Evolutionary conservation across 345 rosid species (phyloP), one percentile per base, ranked within the genome.

Genomic region (Excoecaria cochinchinensis): DNA sequence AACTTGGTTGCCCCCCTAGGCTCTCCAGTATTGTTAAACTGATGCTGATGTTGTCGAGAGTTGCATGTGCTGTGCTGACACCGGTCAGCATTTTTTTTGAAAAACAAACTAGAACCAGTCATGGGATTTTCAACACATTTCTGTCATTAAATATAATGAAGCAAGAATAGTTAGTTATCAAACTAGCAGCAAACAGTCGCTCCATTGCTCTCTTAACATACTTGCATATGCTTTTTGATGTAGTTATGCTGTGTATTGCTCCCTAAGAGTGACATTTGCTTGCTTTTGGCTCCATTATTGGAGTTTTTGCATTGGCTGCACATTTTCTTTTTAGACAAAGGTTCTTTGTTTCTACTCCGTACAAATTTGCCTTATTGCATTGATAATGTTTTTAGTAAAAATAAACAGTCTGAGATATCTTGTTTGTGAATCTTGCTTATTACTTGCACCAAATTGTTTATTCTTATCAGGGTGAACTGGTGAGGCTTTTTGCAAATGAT

Each of bases 401-500:
- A 51, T 31, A 48, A 59, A 57, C 48, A 50, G 40, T 25, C 52
- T 19, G 69, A 36, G 16, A 52, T 36, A 1, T 47, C 44, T 57
- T 74, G 48, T 22, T 25, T 69, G 56, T 71, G 63, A 65, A 42
- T 74, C 13, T 69, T 64, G 42, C 72, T 63, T 76, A 74, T 59
- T 48, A 5, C 31, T 51, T 53, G 58, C 52, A 24, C 12, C 40
- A 19, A 57, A 21, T 76, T 61, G 36, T 63, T 82, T 79, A 58
- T 42, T 56, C 62, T 67, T 79, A 60, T 79, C 88, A 94, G 98
- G 97, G 98, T 50, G 98, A 94, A 36, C 85, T 92, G 76, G 97
- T 94, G 87, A 90, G 82, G 85, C 87, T 81, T 72, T 95, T 87
- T 78, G 99, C 98, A 64, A 95, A 93, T 80, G 94, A 87, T 79